Percentiles rank a stretch among this genome's conserved stretches.
phyloP scores from a whole-genome alignment of 225 moss, liverwort and hornwort genomes.

The Rhytidiadelphus loreus region DNA sequence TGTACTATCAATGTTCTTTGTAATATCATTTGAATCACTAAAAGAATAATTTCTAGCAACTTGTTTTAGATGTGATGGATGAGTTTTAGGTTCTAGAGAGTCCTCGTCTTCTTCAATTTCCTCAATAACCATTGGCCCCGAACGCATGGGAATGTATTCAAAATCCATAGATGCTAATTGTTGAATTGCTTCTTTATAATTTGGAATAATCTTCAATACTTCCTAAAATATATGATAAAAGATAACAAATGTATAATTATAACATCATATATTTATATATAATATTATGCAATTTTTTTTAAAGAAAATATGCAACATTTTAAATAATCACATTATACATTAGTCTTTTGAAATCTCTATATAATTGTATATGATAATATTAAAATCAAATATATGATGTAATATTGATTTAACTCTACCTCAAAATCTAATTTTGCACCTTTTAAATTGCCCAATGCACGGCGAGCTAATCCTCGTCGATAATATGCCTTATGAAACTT shows the following conservation, averaged over 20 bases:
- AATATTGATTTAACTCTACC: not conserved
- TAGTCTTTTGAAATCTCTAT: not conserved
- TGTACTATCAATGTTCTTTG: not conserved
- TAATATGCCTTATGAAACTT: constrained; percentile 15
- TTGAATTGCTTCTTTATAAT: not conserved
- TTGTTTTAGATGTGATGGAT: not conserved
- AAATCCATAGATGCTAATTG: constrained; percentile 1
- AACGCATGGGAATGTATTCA: constrained; percentile 25
- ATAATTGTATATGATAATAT: not conserved
- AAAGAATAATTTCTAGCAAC: not conserved
- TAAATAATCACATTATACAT: not conserved
- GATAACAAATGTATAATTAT: not conserved
- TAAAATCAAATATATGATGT: not conserved
- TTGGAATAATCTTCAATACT: constrained; percentile 5
- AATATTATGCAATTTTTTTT: not conserved
- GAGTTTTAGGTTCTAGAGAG: not conserved
- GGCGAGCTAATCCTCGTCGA: not conserved
- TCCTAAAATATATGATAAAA: not conserved
- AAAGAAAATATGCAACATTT: too few relatives aligned
- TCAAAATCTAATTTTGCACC: constrained; percentile 20
- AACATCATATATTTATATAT: not conserved
- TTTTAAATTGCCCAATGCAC: not conserved
- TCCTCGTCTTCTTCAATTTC: not conserved
- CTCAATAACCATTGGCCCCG: constrained; percentile 24
- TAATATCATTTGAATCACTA: not conserved